Evolutionary conservation across 371 early-diverging fungal genomes (phyloP).

Genomic region (Mucor piriformis): DNA sequence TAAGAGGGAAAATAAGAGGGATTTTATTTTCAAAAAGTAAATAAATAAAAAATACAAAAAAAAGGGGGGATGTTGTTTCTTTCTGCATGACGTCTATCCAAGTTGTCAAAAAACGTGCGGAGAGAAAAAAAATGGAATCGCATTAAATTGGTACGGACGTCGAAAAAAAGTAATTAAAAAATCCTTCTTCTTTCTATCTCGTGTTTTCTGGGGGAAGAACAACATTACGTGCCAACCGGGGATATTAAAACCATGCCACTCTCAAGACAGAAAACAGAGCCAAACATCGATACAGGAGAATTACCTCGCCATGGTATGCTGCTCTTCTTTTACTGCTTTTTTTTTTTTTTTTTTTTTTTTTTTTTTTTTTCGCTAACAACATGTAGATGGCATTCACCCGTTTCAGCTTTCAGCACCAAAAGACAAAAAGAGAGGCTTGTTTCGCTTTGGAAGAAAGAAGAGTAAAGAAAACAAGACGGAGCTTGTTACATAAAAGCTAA

Average conservation of each 20-base stretch:
- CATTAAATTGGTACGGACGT: not conserved
- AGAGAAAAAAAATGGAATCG: not conserved
- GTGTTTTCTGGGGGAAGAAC: not conserved
- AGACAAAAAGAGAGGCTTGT: conserved; percentile 36
- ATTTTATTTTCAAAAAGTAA: not conserved
- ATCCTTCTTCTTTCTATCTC: not conserved
- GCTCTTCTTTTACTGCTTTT: not conserved
- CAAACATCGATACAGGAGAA: conserved; percentile 2
- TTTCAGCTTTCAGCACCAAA: conserved; percentile 26
- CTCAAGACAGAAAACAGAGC: conserved; percentile 1
- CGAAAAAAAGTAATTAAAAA: not conserved
- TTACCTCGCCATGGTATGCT: conserved; percentile 5
- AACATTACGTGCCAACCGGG: not conserved
- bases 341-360: not conserved
- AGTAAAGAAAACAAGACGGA: conserved; percentile 20
- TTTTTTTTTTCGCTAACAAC: not conserved
- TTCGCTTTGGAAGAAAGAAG: conserved; percentile 45
- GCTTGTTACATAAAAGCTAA: not conserved
- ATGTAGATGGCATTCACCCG: conserved; percentile 9
- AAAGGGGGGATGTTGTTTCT: not conserved
- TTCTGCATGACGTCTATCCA: not conserved
- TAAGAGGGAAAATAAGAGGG: not conserved
- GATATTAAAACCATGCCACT: too few relatives aligned
- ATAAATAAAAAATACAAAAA: conserved; percentile 1
- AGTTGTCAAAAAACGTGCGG: not conserved